Conservation (phyloP, 2,329 filamentous ascomycete species). For the Fusarium decemcellulare region DNA sequence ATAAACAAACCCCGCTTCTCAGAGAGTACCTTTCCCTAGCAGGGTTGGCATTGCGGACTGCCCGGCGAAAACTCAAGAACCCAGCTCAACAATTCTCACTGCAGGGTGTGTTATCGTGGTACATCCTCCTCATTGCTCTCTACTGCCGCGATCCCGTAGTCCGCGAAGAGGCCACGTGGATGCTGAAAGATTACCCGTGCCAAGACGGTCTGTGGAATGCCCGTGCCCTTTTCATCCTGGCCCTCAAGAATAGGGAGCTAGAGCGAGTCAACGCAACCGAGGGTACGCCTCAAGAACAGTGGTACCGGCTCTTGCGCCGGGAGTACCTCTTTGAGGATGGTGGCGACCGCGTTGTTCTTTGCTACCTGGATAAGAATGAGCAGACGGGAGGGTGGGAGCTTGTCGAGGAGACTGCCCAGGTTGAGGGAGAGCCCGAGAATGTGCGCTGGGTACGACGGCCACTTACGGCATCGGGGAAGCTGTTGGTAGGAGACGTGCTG, state of each 20-base stretch:
- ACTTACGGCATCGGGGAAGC: conserved; percentile 24
- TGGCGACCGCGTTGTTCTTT: conserved; percentile 49
- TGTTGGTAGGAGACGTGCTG: conserved; percentile 32
- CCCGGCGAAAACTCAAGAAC: conserved; percentile 23
- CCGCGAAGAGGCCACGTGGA: conserved; percentile 50
- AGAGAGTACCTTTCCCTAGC: conserved; percentile 53
- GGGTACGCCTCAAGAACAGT: conserved; percentile 49
- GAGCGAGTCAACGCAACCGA: conserved; percentile 48
- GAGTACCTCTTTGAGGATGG: conserved; percentile 54
- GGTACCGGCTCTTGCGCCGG: conserved; percentile 50
- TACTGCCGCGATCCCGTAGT: conserved; percentile 51
- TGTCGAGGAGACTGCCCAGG: conserved; percentile 34
- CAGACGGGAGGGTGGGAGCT: conserved; percentile 32
- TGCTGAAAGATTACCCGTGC: conserved; percentile 52
- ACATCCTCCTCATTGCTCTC: conserved; percentile 42
- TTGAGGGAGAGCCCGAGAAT: conserved; percentile 25
- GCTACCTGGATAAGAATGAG: conserved; percentile 46
- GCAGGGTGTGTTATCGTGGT: conserved; percentile 47
- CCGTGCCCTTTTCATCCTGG: conserved; percentile 46
- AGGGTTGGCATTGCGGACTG: conserved; percentile 40
- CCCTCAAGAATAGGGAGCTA: conserved; percentile 44
- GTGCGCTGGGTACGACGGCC: conserved; percentile 36
- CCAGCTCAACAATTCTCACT: conserved; percentile 42
- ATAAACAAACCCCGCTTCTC: conserved; percentile 46
- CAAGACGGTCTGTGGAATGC: conserved; percentile 53